Conservation (phyloP, 192 early-diverging fungal genomes). For the Coemansia sp. region DNA sequence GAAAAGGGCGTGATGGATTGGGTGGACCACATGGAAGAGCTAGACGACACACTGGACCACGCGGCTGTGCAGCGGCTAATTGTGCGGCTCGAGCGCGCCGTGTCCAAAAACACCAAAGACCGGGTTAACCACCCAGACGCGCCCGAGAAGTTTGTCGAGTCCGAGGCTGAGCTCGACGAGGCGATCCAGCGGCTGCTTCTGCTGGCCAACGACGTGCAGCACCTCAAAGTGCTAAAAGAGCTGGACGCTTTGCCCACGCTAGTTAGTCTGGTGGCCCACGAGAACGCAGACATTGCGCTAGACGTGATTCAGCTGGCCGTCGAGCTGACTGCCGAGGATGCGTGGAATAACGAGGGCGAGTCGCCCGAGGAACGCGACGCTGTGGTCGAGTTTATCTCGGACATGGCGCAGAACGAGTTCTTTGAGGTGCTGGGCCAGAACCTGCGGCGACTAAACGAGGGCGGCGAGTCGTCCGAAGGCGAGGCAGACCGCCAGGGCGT, state of each 20-base stretch:
- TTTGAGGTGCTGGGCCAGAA: conserved; percentile 80
- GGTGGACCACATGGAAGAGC: conserved; percentile 78
- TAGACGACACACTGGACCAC: conserved; percentile 64
- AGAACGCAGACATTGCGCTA: conserved; percentile 92
- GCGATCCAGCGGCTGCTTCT: conserved; percentile 76
- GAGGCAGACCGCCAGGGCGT: conserved; percentile 81
- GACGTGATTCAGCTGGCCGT: conserved; percentile 82
- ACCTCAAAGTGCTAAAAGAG: conserved; percentile 67
- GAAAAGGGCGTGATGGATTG: conserved; percentile 77
- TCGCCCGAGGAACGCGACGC: conserved; percentile 53
- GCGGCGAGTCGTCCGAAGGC: conserved; percentile 40
- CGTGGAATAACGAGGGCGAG: conserved; percentile 60
- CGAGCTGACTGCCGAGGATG: conserved; percentile 92
- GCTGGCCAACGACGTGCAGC: conserved; percentile 76
- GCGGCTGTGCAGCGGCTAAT: conserved; percentile 71
- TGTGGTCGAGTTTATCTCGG: conserved; percentile 67
- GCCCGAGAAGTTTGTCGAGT: conserved; percentile 79
- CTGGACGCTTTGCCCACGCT: conserved; percentile 65
- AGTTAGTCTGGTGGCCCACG: conserved; percentile 79
- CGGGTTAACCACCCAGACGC: conserved; percentile 71
- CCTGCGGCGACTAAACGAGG: conserved; percentile 75
- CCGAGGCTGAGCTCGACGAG: conserved; percentile 92
- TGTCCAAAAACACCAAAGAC: conserved; percentile 85
- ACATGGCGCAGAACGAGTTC: conserved; percentile 66
- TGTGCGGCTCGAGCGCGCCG: conserved; percentile 78